Evolutionary conservation across 768 basidiomycete genomes (phyloP).

Genomic region (Rhodotorula graminis): DNA sequence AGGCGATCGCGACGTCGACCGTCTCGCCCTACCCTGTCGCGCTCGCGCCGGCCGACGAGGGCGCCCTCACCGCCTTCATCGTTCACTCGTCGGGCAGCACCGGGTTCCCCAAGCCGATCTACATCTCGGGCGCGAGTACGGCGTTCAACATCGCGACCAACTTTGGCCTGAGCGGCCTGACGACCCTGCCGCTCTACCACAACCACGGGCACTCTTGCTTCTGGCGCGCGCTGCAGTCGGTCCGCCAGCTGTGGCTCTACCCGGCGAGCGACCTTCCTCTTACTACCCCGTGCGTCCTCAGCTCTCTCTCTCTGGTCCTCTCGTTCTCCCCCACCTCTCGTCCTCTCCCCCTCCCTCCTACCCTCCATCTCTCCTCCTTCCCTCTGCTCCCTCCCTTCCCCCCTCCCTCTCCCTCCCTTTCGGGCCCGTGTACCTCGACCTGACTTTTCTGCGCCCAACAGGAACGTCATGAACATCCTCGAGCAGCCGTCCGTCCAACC

Average conservation of each 20-base stretch:
- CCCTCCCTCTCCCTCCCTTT: no score
- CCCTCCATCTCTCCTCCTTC: no score
- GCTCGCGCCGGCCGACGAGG: slow-evolving; percentile 48
- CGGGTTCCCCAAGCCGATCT: slow-evolving; percentile 51
- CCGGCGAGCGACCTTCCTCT: slow-evolving; percentile 53
- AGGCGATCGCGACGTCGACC: not conserved
- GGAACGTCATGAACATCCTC: slow-evolving; percentile 42
- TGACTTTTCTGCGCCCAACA: slow-evolving; percentile 45
- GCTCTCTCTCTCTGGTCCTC: no score
- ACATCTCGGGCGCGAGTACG: slow-evolving; percentile 37
- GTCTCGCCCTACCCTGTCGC: not conserved
- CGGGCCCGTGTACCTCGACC: no score
- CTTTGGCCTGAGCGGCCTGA: slow-evolving; percentile 49
- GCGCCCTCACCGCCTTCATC: slow-evolving; percentile 47
- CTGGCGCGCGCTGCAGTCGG: slow-evolving; percentile 51
- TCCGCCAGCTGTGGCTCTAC: slow-evolving; percentile 52
- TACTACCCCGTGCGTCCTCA: slow-evolving; percentile 52
- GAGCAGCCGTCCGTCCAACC: not conserved
- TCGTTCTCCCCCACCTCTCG: no score
- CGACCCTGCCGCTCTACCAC: slow-evolving; percentile 54
- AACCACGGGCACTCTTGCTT: slow-evolving; percentile 47
- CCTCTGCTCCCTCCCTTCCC: no score
- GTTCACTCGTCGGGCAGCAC: slow-evolving; percentile 55
- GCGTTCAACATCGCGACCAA: slow-evolving; percentile 49
- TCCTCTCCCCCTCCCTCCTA: no score